A percentile compares a stretch with the other conserved stretches of the same genome.
Conservation (phyloP, 495 filamentous ascomycete genomes). For the Staphylotrichum tortipilum region DNA sequence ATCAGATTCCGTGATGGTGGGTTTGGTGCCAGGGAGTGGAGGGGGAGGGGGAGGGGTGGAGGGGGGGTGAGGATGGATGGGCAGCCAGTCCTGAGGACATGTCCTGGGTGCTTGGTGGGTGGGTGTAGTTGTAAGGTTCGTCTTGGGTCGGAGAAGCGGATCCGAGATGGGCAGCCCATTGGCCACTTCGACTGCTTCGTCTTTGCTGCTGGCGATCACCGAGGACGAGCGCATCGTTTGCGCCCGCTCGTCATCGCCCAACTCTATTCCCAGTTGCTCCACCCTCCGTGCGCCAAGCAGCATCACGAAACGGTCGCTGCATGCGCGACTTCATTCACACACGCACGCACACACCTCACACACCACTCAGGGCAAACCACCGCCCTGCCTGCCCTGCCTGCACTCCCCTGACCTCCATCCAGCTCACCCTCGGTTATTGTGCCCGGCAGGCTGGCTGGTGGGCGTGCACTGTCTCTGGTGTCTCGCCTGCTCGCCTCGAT, state of each 20-base stretch:
- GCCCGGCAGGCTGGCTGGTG: too few relatives aligned
- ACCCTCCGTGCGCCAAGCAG: slow-evolving; percentile 9
- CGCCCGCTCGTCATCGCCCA: slow-evolving; percentile 17
- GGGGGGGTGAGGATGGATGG: too few relatives aligned
- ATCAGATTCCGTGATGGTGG: slow-evolving; percentile 1
- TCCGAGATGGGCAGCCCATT: neutral
- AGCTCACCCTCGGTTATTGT: slow-evolving; percentile 10
- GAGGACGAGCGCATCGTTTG: slow-evolving; percentile 7
- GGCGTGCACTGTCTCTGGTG: neutral
- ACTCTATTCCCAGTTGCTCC: slow-evolving; percentile 15
- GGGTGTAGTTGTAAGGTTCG: neutral
- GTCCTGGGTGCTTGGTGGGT: too few relatives aligned
- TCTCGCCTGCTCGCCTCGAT: neutral
- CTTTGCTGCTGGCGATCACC: neutral
- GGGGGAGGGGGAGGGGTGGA: too few relatives aligned
- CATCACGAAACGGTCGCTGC: slow-evolving; percentile 19
- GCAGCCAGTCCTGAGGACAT: too few relatives aligned
- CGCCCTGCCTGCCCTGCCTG: too few relatives aligned
- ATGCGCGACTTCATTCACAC: slow-evolving; percentile 23
- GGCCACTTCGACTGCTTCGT: neutral
- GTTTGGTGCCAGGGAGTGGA: too few relatives aligned
- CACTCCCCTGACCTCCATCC: slow-evolving; percentile 7
- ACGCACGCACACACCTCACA: too few relatives aligned
- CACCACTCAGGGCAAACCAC: too few relatives aligned
- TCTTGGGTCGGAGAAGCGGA: slow-evolving; percentile 2